Evolutionary conservation across 495 filamentous ascomycete species (phyloP).

Genomic region (Usnea hakonensis): DNA sequence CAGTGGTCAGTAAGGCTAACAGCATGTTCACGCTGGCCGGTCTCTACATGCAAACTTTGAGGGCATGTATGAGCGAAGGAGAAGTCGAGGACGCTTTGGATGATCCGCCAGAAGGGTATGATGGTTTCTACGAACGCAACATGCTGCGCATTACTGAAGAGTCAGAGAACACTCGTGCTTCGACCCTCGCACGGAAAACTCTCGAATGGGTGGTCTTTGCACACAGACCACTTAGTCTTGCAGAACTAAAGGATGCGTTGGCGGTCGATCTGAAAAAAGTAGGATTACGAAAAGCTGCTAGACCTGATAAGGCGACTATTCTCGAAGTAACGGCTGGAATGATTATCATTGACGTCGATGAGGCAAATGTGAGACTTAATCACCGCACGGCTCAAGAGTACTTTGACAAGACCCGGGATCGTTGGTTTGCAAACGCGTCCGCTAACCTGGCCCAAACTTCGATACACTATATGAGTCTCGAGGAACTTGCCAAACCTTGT

Average conservation of each 20-base stretch:
- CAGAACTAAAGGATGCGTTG: constrained; percentile 26
- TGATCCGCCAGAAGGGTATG: constrained; percentile 20
- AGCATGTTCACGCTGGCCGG: constrained; percentile 27
- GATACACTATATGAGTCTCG: constrained; percentile 22
- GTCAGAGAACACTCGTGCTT: constrained; percentile 10
- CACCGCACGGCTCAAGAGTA: constrained; percentile 26
- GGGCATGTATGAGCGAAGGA: constrained; percentile 5
- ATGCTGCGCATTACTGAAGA: constrained; percentile 2
- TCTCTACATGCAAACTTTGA: constrained; percentile 22
- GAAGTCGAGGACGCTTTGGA: constrained; percentile 20
- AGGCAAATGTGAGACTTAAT: constrained; percentile 18
- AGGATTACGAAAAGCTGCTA: constrained; percentile 7
- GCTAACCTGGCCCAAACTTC: constrained; percentile 17
- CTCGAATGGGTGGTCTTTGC: constrained; percentile 20
- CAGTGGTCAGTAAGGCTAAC: constrained; percentile 21
- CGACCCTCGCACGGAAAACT: constrained; percentile 8
- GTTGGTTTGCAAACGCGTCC: constrained; percentile 19
- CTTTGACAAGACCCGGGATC: constrained; percentile 18
- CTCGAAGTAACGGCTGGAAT: constrained; percentile 25
- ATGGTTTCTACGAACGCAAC: constrained; percentile 19
- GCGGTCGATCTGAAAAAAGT: constrained; percentile 20
- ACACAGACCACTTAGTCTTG: constrained; percentile 21
- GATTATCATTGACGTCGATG: constrained; percentile 15
- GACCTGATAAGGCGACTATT: constrained; percentile 17
- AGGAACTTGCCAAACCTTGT: constrained; percentile 22